phyloP scores from a whole-genome alignment of 768 basidiomycete species.

The Suillus subaureus region DNA sequence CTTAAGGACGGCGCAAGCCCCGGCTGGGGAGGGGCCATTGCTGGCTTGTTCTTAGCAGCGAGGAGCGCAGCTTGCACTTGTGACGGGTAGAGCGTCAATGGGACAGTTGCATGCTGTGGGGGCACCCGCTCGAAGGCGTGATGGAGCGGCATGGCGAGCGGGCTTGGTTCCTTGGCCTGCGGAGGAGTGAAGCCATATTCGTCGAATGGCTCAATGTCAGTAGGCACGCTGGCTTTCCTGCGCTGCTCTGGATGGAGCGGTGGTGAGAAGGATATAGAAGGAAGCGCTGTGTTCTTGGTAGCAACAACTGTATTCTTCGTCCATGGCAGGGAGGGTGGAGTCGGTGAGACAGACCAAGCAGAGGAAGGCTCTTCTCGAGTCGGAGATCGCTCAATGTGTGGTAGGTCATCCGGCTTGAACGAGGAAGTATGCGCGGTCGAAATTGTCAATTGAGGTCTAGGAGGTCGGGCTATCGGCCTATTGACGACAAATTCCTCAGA shows the following conservation, averaged over 20 bases:
- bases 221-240: constrained; percentile 39
- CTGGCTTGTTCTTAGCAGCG: background rate
- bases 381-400: constrained; percentile 32
- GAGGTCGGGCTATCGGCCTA: constrained; percentile 16
- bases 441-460: constrained; percentile 43
- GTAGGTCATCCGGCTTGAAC: constrained; percentile 26
- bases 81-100: constrained; percentile 19
- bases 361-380: constrained; percentile 28
- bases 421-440: constrained; percentile 43
- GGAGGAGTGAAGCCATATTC: constrained; percentile 25
- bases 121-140: constrained; percentile 37
- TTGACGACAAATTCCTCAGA: constrained; percentile 24
- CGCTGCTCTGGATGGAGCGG: constrained; percentile 35
- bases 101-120: constrained; percentile 18
- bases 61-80: constrained; percentile 20
- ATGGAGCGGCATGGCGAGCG: constrained; percentile 44
- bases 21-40: background rate
- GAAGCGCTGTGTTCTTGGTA: constrained; percentile 31
- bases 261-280: constrained; percentile 38
- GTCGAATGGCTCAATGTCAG: constrained; percentile 35
- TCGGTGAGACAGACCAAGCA: constrained; percentile 35
- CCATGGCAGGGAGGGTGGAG: constrained; percentile 29
- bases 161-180: constrained; percentile 24
- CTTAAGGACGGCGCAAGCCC: constrained; percentile 15
- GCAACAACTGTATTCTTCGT: constrained; percentile 21